Base-by-base conservation (phyloP, 495 filamentous ascomycete species). In the Talaromyces liani region DNA sequence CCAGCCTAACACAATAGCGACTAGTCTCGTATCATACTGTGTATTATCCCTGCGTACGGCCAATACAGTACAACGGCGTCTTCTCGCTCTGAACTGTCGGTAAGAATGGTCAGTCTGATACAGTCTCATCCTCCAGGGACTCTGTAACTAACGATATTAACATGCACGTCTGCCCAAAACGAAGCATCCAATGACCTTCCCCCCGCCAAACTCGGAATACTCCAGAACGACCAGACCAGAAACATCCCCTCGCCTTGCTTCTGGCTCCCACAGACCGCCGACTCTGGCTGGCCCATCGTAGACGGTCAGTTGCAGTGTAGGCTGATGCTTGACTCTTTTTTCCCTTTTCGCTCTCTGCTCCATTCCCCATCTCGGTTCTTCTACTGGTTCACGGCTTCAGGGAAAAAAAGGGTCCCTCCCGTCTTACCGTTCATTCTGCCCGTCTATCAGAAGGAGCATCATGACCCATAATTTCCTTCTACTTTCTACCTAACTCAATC, bases 141-240 rank as follows among this genome's bases (percentile, higher is more conserved):
- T 39, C 22, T 1, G 49, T 22, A 6, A 22, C 20, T 54, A 22
- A 41, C 36, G 33, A 41, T 41, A 41, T 59, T 61, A 36, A 57
- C 49, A 20, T 77, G 78, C 78, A 80, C 64, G 77, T 76, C 74
- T 80, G 78, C 78, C 78, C 78, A 80, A 80, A 69, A 63, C 65
- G 61, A 73, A 79, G 78, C 78, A 77, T 75, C 78, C 77, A 80
- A 80, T 80, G 60, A 72, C 58, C 41, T 66, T 22, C 16, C 27
- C 49, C 14, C 41, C 67, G 67, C 70, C 63, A 71, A 73, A 65
- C 72, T 72, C 72, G 72, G 72, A 59, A 72, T 60, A 61, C 56
- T 53, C 65, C 63, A 72, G 69, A 72, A 72, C 68, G 68, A 20
- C 8, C 57, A 39, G 57, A 22, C 16, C 55, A 20, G 22, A 25